A percentile compares a stretch with the other conserved stretches of the same genome.
phyloP scores from a whole-genome alignment of 371 early-diverging fungal species.

The Haplosporangium sp. region DNA sequence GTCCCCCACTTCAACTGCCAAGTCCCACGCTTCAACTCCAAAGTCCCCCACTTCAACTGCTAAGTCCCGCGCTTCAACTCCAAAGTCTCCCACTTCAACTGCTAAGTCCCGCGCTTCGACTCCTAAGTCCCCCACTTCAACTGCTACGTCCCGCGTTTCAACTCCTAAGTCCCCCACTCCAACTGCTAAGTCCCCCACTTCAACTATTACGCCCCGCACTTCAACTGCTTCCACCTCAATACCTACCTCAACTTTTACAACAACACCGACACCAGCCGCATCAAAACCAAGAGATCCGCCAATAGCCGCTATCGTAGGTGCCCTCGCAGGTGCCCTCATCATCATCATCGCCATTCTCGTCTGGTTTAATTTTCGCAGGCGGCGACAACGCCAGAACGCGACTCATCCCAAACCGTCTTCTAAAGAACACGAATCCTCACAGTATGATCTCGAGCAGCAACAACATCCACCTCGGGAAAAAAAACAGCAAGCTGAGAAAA shows the following conservation, averaged over 20 bases:
- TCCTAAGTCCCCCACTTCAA: not conserved
- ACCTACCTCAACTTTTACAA: not conserved
- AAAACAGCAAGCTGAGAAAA: too few species aligned
- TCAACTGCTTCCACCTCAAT: not conserved
- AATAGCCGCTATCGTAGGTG: constrained; percentile 16
- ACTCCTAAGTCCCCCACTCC: not conserved
- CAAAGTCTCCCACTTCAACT: not conserved
- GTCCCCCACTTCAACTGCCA: too few species aligned
- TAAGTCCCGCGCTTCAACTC: not conserved
- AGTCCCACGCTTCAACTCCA: too few species aligned
- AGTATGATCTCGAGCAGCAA: constrained; percentile 15
- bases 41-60: not conserved
- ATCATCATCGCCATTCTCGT: constrained; percentile 11
- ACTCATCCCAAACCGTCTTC: constrained; percentile 8
- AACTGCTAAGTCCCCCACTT: not conserved
- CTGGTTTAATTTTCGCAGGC: constrained; percentile 16
- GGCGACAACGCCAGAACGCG: constrained; percentile 9
- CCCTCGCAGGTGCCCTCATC: constrained; percentile 14
- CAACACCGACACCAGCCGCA: constrained; percentile 1
- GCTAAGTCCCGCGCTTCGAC: not conserved
- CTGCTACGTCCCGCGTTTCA: not conserved
- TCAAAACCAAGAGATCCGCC: constrained; percentile 4
- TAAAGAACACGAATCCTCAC: not conserved
- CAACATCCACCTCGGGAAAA: not conserved
- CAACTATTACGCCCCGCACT: not conserved